Base-by-base conservation (phyloP, 2,329 filamentous ascomycete genomes). In the Teratosphaeria zuluensis region DNA sequence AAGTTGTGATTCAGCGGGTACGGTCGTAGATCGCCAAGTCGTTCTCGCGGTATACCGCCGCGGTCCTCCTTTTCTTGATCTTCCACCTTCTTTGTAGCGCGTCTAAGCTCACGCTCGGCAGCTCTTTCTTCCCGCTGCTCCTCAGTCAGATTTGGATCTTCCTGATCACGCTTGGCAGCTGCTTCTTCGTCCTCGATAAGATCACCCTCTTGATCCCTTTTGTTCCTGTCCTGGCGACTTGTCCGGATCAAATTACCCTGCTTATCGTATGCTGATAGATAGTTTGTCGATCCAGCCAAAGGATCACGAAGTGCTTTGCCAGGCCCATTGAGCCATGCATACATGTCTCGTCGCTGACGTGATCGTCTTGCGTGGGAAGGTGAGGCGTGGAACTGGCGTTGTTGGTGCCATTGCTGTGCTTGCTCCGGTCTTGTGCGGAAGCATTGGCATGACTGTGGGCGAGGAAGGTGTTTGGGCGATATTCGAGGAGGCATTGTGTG, bases 1-100 rank as follows among this genome's bases (percentile, higher is more conserved):
- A 92, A 96, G 28, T 80, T 70, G 4, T 75, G 76, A 72, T 96
- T 96, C 55, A 83, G 70, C 0, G 90, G 90, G 64, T 94, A 96
- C 0, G 89, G 90, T 61, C 72, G 79, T 67, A 73, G 54, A 65
- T 69, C 63, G 12, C 55, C 46, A 1, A 51, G 33, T 42, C 64
- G 58, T 52, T 72, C 71, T n/a, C 53, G 60, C 6, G 69, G 68
- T 12, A 69, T 42, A 16, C 62, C 65, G 21, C 58, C 61, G 53
- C 64, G 56, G 4, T 58, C 60, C 14, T 68, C 61, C 2, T 53
- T 32, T 38, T 68, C 65, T 31, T 63, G 59, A 24, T 64, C 62
- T n/a, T 58, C 55, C 56, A 59, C 33, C 59, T 62, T 55, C 55
- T 24, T 53, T 14, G 52, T 51, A 21, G 53, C 51, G 9, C 61